Base-by-base conservation (phyloP, 129 eudicot species). In the Solidago caesia region DNA sequence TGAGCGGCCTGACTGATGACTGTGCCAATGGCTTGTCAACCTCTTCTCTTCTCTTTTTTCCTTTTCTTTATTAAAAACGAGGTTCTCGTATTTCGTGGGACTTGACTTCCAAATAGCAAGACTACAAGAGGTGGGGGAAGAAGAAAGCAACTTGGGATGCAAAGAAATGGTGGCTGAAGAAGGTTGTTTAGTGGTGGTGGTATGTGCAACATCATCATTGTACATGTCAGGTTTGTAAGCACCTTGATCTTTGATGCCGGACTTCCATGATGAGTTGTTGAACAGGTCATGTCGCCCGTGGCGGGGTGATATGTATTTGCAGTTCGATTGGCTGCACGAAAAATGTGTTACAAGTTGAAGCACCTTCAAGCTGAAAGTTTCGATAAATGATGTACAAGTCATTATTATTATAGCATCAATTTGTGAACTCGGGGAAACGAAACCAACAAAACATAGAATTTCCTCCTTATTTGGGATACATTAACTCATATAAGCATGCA, bases 171-270 rank as follows among this genome's bases (percentile, higher is more conserved):
- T 21, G 21, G 61, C 61, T 56, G 61, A 15, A 12, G 61, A 55
- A 55, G 61, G 61, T 15, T 56, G 61, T 56, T 56, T 8, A 15
- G 61, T 56, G 61, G 4, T 6, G 29, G 61, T 51, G 60, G 48
- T 70, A 43, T 80, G 61, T 16, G 83, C 75, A 26, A 84, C 88
- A 49, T 89, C 85, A 16, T 86, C 90, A 16, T 82, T 73, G 71
- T 92, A 84, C 96, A 88, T 86, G 84, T 87, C 90, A 15, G 96
- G 86, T 27, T 83, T 84, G 60, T 81, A 80, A 8, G 97, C 51
- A 5, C 11, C 51, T 5, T 5, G 81, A 58, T 87, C 91, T 68
- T 73, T 45, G 76, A 43, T 13, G 49, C 4, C 81, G 72, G 89
- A 29, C 52, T 80, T 82, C 83, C 79, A 82, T 63, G 78, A 74